phyloP scores from a whole-genome alignment of 495 filamentous ascomycete genomes.

The Chaetomium fimeti region DNA sequence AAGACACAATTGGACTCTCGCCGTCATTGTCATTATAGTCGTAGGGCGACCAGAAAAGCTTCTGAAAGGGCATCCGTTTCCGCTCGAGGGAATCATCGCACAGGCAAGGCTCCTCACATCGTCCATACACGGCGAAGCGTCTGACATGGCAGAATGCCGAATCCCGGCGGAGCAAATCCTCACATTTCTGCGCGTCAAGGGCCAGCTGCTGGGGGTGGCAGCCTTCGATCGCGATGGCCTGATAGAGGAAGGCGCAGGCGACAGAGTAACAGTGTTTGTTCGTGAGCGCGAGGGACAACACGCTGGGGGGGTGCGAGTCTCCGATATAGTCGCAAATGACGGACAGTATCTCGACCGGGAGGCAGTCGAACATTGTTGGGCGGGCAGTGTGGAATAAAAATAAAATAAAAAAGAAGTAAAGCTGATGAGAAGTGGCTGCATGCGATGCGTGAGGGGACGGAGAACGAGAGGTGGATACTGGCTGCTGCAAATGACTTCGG shows the following conservation, averaged over 20 bases:
- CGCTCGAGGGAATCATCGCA: not conserved
- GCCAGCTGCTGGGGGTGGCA: not conserved
- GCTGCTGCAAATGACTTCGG: too few species aligned
- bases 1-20: not conserved
- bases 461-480: too few species aligned
- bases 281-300: not conserved
- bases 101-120: too few species aligned
- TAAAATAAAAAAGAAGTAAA: too few species aligned
- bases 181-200: not conserved
- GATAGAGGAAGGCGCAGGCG: not conserved
- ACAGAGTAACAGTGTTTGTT: slow-evolving; percentile 1
- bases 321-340: not conserved
- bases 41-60: not conserved
- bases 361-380: not conserved
- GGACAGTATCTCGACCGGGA: not conserved
- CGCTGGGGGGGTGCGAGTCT: not conserved
- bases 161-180: not conserved
- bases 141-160: slow-evolving; percentile 2
- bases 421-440: too few species aligned
- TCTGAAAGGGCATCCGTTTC: not conserved
- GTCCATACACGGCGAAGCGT: not conserved
- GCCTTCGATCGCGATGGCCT: not conserved
- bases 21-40: not conserved
- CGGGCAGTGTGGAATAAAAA: not conserved
- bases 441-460: too few species aligned